Percentiles rank a stretch among this genome's conserved stretches.
These are phyloP conservation scores for Cordyceps farinosa DNA, from an alignment of 2,329 filamentous ascomycete species.

Conservation along the genomic window DNA sequence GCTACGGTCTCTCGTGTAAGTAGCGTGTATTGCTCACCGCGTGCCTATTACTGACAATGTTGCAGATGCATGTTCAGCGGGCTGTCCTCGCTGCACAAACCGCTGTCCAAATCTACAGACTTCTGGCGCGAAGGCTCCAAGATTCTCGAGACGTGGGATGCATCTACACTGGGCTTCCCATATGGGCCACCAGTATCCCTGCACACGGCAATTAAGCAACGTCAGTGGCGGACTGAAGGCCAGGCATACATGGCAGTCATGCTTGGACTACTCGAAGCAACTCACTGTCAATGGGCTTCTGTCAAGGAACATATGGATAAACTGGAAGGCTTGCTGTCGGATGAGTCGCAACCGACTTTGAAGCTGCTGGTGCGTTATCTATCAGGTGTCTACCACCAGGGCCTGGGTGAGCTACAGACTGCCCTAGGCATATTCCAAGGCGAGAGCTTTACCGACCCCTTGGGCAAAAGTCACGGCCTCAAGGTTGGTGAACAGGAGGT, in stretches of 20 bases:
- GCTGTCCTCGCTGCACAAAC: constrained; percentile 42
- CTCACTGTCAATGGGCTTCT: constrained; percentile 65
- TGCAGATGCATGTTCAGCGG: constrained; percentile 50
- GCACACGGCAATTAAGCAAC: constrained; percentile 53
- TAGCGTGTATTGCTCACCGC: not conserved
- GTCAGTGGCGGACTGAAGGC: constrained; percentile 62
- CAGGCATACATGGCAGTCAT: constrained; percentile 69
- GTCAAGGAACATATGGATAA: constrained; percentile 57
- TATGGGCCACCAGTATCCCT: constrained; percentile 49
- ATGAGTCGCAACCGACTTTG: constrained; percentile 39
- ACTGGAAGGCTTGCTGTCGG: constrained; percentile 44
- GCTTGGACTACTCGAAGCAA: constrained; percentile 65
- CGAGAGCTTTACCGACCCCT: constrained; percentile 48
- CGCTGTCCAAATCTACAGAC: constrained; percentile 33
- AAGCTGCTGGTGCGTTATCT: constrained; percentile 64
- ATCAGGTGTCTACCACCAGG: constrained; percentile 71
- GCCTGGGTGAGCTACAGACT: constrained; percentile 65
- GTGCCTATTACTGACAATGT: not conserved
- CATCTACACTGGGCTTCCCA: constrained; percentile 32
- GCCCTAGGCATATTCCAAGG: constrained; percentile 67
- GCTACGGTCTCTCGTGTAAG: constrained; percentile 46
- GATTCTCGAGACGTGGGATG: constrained; percentile 45
- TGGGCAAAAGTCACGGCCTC: constrained; percentile 35
- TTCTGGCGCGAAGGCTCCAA: constrained; percentile 43
- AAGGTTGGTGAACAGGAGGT: constrained; percentile 59